phyloP scores from a whole-genome alignment of 495 filamentous ascomycete genomes.

The Tuber borchii region DNA sequence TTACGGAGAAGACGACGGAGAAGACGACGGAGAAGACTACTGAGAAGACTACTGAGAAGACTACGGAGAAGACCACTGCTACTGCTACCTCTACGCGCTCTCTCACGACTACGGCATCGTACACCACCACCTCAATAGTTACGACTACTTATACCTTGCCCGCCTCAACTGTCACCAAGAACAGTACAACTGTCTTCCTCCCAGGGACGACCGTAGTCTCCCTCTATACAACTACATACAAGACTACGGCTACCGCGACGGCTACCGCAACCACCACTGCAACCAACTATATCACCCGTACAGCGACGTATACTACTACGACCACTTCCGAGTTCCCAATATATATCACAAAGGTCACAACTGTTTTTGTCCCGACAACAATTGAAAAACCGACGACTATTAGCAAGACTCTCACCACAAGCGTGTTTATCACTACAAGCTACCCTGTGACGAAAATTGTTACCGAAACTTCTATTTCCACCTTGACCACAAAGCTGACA shows the following conservation, averaged over 20 bases:
- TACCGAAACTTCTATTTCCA: neutral
- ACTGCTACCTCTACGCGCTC: slow-evolving; percentile 26
- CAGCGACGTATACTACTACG: slow-evolving; percentile 19
- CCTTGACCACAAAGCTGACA: neutral
- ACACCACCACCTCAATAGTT: slow-evolving; percentile 23
- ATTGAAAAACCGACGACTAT: slow-evolving; percentile 15
- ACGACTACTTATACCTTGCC: slow-evolving; percentile 24
- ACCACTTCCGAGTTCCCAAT: neutral
- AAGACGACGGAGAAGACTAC: slow-evolving; percentile 11
- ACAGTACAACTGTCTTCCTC: slow-evolving; percentile 14
- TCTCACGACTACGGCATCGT: slow-evolving; percentile 24
- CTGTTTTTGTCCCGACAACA: slow-evolving; percentile 22
- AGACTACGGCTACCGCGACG: slow-evolving; percentile 11
- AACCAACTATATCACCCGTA: slow-evolving; percentile 11
- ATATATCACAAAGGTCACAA: slow-evolving; percentile 9
- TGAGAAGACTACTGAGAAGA: slow-evolving; percentile 13
- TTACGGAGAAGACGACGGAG: slow-evolving; percentile 1
- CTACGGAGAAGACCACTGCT: slow-evolving; percentile 18
- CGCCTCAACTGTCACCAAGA: slow-evolving; percentile 16
- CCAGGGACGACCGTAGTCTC: slow-evolving; percentile 21
- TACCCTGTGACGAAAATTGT: slow-evolving; percentile 11
- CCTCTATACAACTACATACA: slow-evolving; percentile 20
- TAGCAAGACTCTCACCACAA: slow-evolving; percentile 15
- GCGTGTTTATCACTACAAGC: slow-evolving; percentile 22
- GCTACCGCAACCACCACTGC: slow-evolving; percentile 13